Conservation (phyloP, 495 filamentous ascomycete species). For the Rostrohypoxylon terebratum region DNA sequence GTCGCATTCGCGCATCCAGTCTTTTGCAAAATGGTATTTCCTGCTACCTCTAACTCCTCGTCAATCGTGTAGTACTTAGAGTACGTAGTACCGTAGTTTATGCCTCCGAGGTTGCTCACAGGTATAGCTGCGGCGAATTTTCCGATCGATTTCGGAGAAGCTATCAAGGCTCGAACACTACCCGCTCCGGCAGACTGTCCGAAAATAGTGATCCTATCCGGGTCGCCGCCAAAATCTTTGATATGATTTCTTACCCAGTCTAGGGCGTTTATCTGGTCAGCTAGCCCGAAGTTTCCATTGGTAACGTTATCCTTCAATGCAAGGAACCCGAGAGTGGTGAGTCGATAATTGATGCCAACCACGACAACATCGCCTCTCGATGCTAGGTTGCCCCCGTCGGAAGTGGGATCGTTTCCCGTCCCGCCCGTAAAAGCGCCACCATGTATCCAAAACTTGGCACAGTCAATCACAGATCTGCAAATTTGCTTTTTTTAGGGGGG, state of each 20-base stretch:
- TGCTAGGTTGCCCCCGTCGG: constrained; percentile 60
- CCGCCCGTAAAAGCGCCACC: constrained; percentile 58
- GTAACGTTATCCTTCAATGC: constrained; percentile 59
- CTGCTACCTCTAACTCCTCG: constrained; percentile 53
- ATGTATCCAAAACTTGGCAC: constrained; percentile 60
- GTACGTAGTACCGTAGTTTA: constrained; percentile 58
- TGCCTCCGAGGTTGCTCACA: constrained; percentile 62
- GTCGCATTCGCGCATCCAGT: constrained; percentile 56
- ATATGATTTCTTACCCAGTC: constrained; percentile 75
- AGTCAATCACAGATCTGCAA: constrained; percentile 46
- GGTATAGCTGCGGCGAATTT: constrained; percentile 64
- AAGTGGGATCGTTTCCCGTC: constrained; percentile 56
- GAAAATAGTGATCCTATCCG: constrained; percentile 67
- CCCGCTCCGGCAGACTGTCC: constrained; percentile 68
- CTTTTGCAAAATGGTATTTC: constrained; percentile 56
- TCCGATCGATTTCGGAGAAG: constrained; percentile 61
- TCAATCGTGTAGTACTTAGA: constrained; percentile 61
- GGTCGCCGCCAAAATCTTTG: constrained; percentile 70
- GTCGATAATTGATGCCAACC: constrained; percentile 74
- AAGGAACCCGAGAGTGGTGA: constrained; percentile 71
- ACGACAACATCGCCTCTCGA: constrained; percentile 69
- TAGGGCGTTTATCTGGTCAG: constrained; percentile 68
- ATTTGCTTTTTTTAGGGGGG: constrained; percentile 44
- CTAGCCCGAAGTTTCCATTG: constrained; percentile 67
- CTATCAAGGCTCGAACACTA: constrained; percentile 65